Percentiles rank a stretch among this genome's conserved stretches.
Evolutionary conservation across 225 moss, liverwort and hornwort genomes (phyloP).

Genomic region (Climacium dendroides): DNA sequence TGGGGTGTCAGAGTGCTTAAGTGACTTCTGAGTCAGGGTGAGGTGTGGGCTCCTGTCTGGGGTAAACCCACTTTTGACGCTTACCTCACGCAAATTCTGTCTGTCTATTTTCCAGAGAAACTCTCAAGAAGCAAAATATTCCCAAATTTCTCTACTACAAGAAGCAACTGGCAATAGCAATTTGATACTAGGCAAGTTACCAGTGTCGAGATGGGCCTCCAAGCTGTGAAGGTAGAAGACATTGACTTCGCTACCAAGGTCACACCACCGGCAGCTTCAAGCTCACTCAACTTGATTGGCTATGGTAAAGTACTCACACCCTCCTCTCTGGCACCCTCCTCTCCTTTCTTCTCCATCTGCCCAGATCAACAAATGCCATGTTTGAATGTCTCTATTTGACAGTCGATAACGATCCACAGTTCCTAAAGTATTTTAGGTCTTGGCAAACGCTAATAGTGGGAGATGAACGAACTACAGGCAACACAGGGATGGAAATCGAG

Average conservation of each 20-base stretch:
- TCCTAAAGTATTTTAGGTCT: background rate
- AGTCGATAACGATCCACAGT: background rate
- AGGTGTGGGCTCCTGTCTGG: background rate
- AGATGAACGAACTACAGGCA: constrained; percentile 22
- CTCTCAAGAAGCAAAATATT: background rate
- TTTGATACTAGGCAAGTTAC: background rate
- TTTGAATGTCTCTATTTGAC: background rate
- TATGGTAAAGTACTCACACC: constrained; percentile 20
- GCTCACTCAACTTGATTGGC: constrained; percentile 42
- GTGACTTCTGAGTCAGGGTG: background rate
- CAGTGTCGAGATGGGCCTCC: constrained; percentile 3
- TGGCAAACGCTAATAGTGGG: background rate
- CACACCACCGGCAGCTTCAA: constrained; percentile 26
- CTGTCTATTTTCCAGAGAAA: background rate
- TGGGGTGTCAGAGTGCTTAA: too few relatives aligned
- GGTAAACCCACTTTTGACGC: background rate
- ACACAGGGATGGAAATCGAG: constrained; percentile 79
- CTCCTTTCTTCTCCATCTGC: background rate
- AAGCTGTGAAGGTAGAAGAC: constrained; percentile 33
- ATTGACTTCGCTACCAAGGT: constrained; percentile 37
- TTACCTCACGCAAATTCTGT: background rate
- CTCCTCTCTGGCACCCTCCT: background rate
- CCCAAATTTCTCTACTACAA: background rate
- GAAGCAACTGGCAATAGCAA: background rate
- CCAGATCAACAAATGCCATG: background rate